These are phyloP conservation scores for Trichoderma gamsii DNA, from an alignment of 495 filamentous ascomycete genomes.

Conservation along the genomic window DNA sequence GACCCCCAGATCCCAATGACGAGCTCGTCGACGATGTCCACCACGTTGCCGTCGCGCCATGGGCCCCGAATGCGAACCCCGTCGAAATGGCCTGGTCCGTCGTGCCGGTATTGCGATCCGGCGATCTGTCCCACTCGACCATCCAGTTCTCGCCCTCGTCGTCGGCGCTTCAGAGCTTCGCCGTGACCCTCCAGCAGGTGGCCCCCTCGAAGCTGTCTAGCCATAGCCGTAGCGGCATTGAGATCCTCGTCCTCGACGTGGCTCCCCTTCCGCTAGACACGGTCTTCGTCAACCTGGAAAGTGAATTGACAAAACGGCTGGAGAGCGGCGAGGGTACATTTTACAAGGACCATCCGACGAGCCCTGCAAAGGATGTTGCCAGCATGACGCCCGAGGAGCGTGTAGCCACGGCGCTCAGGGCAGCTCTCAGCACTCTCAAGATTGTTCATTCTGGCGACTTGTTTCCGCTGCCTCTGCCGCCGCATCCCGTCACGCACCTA, in stretches of 20 bases:
- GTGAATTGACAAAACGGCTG: conserved; percentile 55
- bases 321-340: conserved; percentile 54
- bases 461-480: conserved; percentile 71
- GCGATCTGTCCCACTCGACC: conserved; percentile 60
- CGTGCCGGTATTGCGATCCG: conserved; percentile 63
- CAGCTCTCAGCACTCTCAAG: conserved; percentile 60
- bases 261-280: conserved; percentile 72
- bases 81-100: conserved; percentile 74
- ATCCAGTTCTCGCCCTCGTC: conserved; percentile 78
- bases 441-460: conserved; percentile 80
- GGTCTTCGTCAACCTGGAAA: conserved; percentile 78
- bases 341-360: conserved; percentile 40
- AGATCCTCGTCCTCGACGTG: conserved; percentile 77
- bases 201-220: conserved; percentile 58
- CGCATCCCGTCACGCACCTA: conserved; percentile 86
- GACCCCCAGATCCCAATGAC: conserved; percentile 2
- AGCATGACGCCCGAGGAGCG: conserved; percentile 50
- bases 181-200: conserved; percentile 51
- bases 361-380: conserved; percentile 23
- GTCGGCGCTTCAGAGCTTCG: conserved; percentile 70
- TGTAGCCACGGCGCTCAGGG: conserved; percentile 70
- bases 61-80: conserved; percentile 57
- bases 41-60: conserved; percentile 77
- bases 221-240: conserved; percentile 58
- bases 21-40: conserved; percentile 35